A percentile compares a stretch with the other conserved stretches of the same genome.
phyloP scores from a whole-genome alignment of 495 filamentous ascomycete species.

The Neurospora pannonica region DNA sequence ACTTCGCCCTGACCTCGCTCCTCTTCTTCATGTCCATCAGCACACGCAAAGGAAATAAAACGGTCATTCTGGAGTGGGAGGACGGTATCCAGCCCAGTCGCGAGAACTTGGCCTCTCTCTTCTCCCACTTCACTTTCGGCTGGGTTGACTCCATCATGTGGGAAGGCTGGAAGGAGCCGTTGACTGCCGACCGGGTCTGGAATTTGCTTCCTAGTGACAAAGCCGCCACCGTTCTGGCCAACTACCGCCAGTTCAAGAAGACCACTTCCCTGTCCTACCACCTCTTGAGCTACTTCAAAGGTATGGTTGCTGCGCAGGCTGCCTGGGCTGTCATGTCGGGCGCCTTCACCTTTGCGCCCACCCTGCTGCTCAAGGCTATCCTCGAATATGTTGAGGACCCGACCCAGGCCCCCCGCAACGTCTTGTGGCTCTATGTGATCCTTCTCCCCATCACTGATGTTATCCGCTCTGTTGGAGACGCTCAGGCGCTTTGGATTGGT shows the following conservation, averaged over 20 bases:
- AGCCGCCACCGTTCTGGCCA: slow-evolving; percentile 62
- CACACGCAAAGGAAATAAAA: slow-evolving; percentile 86
- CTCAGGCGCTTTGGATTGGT: slow-evolving; percentile 87
- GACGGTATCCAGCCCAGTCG: slow-evolving; percentile 74
- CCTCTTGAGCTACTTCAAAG: slow-evolving; percentile 74
- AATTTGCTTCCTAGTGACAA: slow-evolving; percentile 84
- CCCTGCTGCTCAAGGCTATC: slow-evolving; percentile 81
- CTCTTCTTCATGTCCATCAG: slow-evolving; percentile 66
- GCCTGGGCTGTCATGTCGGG: slow-evolving; percentile 69
- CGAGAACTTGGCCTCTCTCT: slow-evolving; percentile 76
- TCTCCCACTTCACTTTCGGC: slow-evolving; percentile 77
- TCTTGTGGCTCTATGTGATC: slow-evolving; percentile 93
- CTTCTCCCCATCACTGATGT: slow-evolving; percentile 74
- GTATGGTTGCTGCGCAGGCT: slow-evolving; percentile 65
- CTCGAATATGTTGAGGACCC: slow-evolving; percentile 88
- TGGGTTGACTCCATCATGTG: slow-evolving; percentile 89
- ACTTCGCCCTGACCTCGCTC: slow-evolving; percentile 66
- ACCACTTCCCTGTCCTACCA: slow-evolving; percentile 73
- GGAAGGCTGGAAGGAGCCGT: slow-evolving; percentile 80
- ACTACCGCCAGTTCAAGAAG: slow-evolving; percentile 80
- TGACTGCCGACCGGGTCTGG: slow-evolving; percentile 82
- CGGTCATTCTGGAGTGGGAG: slow-evolving; percentile 76
- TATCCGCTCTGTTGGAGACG: slow-evolving; percentile 67
- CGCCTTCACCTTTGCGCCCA: slow-evolving; percentile 81
- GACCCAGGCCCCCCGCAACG: slow-evolving; percentile 65